Evolutionary conservation across 345 rosid genomes (phyloP).

Genomic region (Zanthoxylum bungeanum): DNA sequence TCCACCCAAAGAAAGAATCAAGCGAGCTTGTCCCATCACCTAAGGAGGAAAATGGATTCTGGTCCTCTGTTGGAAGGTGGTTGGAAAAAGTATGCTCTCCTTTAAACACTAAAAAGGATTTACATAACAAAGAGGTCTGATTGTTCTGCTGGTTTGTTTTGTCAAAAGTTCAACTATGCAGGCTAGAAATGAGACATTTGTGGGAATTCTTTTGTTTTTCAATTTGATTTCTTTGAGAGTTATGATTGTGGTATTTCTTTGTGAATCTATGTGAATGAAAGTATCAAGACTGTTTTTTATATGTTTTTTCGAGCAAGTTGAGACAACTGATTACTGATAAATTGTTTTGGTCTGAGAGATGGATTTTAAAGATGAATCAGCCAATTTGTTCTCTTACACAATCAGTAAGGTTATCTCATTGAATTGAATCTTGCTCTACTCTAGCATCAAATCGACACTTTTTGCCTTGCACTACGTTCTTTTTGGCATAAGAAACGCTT

Average conservation of each 20-base stretch:
- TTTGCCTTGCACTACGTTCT: no score
- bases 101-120: constrained; percentile 29
- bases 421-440: no score
- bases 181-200: background rate
- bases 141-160: background rate
- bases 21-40: constrained; percentile 19
- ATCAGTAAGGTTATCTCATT: no score
- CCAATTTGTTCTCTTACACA: no score
- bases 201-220: background rate
- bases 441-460: no score
- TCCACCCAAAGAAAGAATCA: constrained; percentile 39
- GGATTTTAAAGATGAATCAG: no score
- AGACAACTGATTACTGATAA: no score
- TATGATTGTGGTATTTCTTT: background rate
- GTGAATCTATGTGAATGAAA: background rate
- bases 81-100: constrained; percentile 50
- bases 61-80: constrained; percentile 40
- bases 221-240: background rate
- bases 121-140: background rate
- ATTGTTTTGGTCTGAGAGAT: no score
- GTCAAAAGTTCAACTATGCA: background rate
- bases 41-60: constrained; percentile 36
- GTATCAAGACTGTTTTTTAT: background rate
- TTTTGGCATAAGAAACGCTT: background rate
- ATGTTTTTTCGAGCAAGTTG: background rate